These are phyloP conservation scores for Malus orientalis DNA, from an alignment of 306 rosid genomes.

Conservation along the genomic window DNA sequence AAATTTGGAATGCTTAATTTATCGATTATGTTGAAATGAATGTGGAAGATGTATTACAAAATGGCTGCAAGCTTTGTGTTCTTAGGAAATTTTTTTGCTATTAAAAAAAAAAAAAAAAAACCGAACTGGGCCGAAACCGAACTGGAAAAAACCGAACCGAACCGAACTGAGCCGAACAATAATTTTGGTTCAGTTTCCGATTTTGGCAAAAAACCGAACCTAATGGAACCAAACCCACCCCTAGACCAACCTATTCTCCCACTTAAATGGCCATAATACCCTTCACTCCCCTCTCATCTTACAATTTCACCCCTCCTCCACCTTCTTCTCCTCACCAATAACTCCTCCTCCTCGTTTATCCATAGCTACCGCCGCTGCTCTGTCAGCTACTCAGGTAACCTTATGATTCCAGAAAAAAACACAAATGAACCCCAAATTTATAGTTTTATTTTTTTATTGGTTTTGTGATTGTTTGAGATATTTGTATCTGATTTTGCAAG, in stretches of 20 bases:
- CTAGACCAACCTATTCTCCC: conserved; percentile 16
- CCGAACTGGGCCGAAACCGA: too few species aligned
- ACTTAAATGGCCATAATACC: conserved; percentile 29
- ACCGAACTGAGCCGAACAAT: too few species aligned
- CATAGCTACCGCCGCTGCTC: conserved; percentile 68
- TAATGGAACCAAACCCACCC: too few species aligned
- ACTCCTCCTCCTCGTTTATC: conserved; percentile 27
- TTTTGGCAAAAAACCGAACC: too few species aligned
- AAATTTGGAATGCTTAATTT: too few species aligned
- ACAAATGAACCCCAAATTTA: background rate
- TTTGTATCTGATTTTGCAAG: background rate
- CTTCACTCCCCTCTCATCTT: conserved; percentile 19
- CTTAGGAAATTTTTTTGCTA: too few species aligned
- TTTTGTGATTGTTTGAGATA: background rate
- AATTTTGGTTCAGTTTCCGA: too few species aligned
- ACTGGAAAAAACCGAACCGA: too few species aligned
- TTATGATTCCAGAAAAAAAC: background rate
- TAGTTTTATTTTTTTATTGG: background rate
- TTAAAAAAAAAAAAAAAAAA: too few species aligned
- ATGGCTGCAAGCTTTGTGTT: too few species aligned
- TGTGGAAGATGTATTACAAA: too few species aligned
- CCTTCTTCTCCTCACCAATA: conserved; percentile 11
- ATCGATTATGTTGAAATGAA: too few species aligned
- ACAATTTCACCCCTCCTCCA: conserved; percentile 25
- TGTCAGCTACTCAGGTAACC: conserved; percentile 53